Base-by-base conservation (phyloP, 495 filamentous ascomycete species). In the Durotheca rogersii region DNA sequence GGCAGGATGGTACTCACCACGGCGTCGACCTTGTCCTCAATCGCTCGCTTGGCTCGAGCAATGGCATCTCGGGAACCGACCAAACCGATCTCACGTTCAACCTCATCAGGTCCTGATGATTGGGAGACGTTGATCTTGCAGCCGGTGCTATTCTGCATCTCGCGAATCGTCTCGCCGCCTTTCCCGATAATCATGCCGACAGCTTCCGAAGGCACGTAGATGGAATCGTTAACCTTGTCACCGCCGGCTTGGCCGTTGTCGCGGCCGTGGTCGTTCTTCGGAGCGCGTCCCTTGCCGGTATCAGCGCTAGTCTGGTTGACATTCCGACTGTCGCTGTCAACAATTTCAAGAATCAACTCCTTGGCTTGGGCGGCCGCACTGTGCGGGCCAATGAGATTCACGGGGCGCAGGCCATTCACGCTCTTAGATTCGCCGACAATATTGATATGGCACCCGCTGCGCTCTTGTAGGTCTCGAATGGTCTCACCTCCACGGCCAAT, bases 151-250 rank as follows among this genome's bases (percentile, higher is more conserved):
- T 80, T 79, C 60, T 92, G 88, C 83, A 90, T 90, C 56, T 91
- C 88, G 40, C 88, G 87, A 60, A 92, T 91, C 0, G 88, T 89
- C 66, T 92, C 88, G 39, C 88, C 88, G 39, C 87, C 85, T 71
- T 90, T 90, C 53, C 88, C 88, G 46, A 92, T 92, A 48, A 92
- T 91, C 88, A 93, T 93, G 41, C 88, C 88, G 15, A 93, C 88
- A 6, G 88, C 85, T 59, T 93, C 88, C 11, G 86, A 89, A 2
- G 88, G 88, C 0, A 93, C 88, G 23, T 75, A 81, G 50, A 93
- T 89, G 11, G 78, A 83, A 59, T 92, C 88, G 53, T 84, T 89
- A 54, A 88, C 72, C 67, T 85, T 87, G 47, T 86, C 83, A 20
- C 56, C 67, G 0, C 70, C 75, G 40, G 69, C 72, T 39, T 68